These are phyloP conservation scores for Trifolium pratense DNA, from an alignment of 306 rosid species.

Conservation along the genomic window DNA sequence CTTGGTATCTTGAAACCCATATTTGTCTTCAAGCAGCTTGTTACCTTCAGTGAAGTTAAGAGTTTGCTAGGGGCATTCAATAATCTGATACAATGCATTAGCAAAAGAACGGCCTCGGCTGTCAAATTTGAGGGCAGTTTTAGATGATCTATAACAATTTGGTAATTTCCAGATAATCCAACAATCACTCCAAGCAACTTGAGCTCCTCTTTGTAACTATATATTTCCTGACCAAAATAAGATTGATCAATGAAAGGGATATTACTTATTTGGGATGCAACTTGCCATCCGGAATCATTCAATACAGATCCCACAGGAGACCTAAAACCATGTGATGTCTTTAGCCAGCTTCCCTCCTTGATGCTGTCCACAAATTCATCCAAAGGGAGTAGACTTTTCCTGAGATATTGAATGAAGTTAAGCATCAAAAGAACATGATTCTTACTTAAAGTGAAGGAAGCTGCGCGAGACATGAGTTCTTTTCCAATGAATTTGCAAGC, in stretches of 20 bases:
- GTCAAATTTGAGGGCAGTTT: slow-evolving; percentile 52
- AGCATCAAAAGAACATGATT: slow-evolving; percentile 58
- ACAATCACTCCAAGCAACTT: slow-evolving; percentile 65
- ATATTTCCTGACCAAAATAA: slow-evolving; percentile 58
- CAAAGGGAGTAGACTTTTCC: slow-evolving; percentile 34
- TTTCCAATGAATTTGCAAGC: slow-evolving; percentile 66
- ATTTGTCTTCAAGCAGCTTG: slow-evolving; percentile 58
- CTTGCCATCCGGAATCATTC: slow-evolving; percentile 51
- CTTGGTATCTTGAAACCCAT: slow-evolving; percentile 58
- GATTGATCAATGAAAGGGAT: slow-evolving; percentile 66
- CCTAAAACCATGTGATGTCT: slow-evolving; percentile 59
- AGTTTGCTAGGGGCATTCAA: slow-evolving; percentile 23
- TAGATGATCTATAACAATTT: slow-evolving; percentile 54
- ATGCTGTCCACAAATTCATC: slow-evolving; percentile 52
- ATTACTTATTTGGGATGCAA: slow-evolving; percentile 60
- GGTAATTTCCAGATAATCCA: slow-evolving; percentile 38
- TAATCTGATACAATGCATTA: slow-evolving; percentile 35
- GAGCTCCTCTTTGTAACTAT: slow-evolving; percentile 53
- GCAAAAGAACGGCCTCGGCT: slow-evolving; percentile 54
- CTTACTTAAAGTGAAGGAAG: slow-evolving; percentile 43
- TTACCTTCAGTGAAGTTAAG: slow-evolving; percentile 36
- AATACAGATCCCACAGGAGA: slow-evolving; percentile 70
- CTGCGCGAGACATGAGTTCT: slow-evolving; percentile 67
- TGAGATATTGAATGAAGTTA: slow-evolving; percentile 57
- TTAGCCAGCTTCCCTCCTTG: slow-evolving; percentile 52